Conservation (phyloP, 1,139 yeast genomes). For the Geotrichum bryndzae region DNA sequence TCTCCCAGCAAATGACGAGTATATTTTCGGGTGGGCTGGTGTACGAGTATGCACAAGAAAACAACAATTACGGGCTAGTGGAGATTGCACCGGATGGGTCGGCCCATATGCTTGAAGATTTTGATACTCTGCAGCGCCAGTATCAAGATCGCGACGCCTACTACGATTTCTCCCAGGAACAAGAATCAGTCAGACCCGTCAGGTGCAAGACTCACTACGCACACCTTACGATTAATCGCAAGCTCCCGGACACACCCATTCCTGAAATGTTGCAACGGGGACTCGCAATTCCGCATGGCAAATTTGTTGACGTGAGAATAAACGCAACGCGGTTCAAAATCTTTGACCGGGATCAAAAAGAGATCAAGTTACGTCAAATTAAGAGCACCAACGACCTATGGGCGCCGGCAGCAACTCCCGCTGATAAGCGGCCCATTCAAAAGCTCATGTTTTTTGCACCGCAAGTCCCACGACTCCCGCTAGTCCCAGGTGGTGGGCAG, state of each 20-base stretch:
- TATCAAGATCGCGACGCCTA: constrained; percentile 35
- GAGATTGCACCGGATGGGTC: constrained; percentile 40
- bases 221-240: constrained; percentile 3
- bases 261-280: constrained; percentile 10
- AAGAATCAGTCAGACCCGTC: constrained; percentile 9
- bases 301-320: constrained; percentile 10
- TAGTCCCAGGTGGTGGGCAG: too few relatives aligned
- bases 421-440: background rate
- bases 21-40: constrained; percentile 73
- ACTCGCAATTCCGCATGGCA: constrained; percentile 10
- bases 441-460: background rate
- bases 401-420: constrained; percentile 8
- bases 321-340: constrained; percentile 10
- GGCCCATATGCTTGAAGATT: constrained; percentile 49
- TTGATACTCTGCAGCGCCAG: constrained; percentile 48
- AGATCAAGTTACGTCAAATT: constrained; percentile 3
- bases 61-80: constrained; percentile 66
- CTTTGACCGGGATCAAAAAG: constrained; percentile 4
- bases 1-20: constrained; percentile 41
- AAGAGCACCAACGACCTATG: constrained; percentile 4
- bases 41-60: constrained; percentile 68
- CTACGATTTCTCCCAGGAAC: constrained; percentile 15
- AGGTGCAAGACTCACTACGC: constrained; percentile 15
- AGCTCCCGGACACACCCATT: constrained; percentile 17
- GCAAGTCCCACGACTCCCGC: too few relatives aligned